Percentiles rank a stretch among this genome's conserved stretches.
Conservation (phyloP, 2,329 filamentous ascomycete genomes). For the Herpotrichia juniperi region DNA sequence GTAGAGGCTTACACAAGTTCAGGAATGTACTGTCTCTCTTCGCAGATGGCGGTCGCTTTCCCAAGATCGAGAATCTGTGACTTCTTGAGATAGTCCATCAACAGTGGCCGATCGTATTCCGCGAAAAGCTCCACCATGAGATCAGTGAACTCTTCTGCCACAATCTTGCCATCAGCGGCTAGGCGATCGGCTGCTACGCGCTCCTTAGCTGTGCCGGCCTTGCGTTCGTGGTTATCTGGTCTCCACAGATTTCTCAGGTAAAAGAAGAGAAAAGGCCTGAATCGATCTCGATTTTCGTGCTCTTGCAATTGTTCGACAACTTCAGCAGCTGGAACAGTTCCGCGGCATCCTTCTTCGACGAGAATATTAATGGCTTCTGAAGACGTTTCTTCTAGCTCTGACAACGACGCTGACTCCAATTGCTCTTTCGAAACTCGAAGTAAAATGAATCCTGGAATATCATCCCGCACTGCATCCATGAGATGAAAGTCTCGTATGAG, state of each 20-base stretch:
- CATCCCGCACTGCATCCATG: constrained; percentile 85
- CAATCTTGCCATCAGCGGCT: constrained; percentile 64
- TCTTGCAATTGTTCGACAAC: constrained; percentile 79
- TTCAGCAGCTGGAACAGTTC: constrained; percentile 76
- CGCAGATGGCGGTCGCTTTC: constrained; percentile 77
- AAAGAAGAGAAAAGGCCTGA: constrained; percentile 84
- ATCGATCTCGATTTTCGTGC: constrained; percentile 58
- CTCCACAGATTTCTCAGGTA: constrained; percentile 88
- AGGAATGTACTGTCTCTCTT: constrained; percentile 78
- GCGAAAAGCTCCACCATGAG: constrained; percentile 86
- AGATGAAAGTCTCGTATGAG: constrained; percentile 88
- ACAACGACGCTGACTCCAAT: constrained; percentile 66
- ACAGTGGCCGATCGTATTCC: constrained; percentile 75
- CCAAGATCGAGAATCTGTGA: constrained; percentile 91
- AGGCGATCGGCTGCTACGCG: constrained; percentile 50
- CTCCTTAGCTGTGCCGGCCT: constrained; percentile 44
- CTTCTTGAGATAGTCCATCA: constrained; percentile 86
- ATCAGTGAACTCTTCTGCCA: constrained; percentile 88
- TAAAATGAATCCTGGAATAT: constrained; percentile 86
- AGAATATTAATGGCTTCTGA: constrained; percentile 84
- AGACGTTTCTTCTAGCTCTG: constrained; percentile 79
- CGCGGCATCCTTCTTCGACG: constrained; percentile 88
- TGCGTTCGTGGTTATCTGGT: constrained; percentile 65
- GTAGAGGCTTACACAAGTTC: constrained; percentile 73
- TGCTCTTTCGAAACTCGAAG: constrained; percentile 80